These are phyloP conservation scores for Trichoderma arundinaceum DNA, from an alignment of 2,329 filamentous ascomycete genomes.

Conservation along the genomic window DNA sequence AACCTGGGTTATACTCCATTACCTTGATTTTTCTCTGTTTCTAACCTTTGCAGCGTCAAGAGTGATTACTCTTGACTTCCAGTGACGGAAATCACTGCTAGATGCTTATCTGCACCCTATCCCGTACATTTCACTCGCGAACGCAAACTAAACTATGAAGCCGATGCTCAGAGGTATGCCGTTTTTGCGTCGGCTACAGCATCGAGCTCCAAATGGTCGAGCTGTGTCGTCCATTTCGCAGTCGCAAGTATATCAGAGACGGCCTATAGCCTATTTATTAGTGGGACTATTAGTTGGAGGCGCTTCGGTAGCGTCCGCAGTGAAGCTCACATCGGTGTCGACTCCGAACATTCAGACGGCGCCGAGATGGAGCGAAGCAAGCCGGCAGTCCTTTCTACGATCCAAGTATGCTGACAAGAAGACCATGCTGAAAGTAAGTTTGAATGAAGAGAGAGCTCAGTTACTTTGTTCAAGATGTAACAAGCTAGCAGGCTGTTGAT, in stretches of 20 bases:
- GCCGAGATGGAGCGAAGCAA: conserved; percentile 32
- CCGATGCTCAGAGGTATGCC: not conserved
- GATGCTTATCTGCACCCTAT: not conserved
- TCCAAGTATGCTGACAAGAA: conserved; percentile 37
- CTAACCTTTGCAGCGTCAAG: too few relatives aligned
- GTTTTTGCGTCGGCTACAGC: not conserved
- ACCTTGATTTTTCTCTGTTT: too few relatives aligned
- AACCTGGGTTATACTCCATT: too few relatives aligned
- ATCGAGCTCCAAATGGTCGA: not conserved
- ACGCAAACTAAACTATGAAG: not conserved
- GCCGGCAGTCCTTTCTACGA: not conserved
- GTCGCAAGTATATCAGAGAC: not conserved
- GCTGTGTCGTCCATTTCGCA: conserved; percentile 15
- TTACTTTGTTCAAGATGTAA: not conserved
- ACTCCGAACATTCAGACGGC: not conserved
- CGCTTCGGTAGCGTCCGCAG: not conserved
- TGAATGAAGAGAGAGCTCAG: not conserved
- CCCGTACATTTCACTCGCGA: not conserved
- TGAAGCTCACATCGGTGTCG: not conserved
- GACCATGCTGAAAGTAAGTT: conserved; percentile 36
- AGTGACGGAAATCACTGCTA: too few relatives aligned
- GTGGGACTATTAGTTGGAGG: conserved; percentile 27
- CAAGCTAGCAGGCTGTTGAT: conserved; percentile 32
- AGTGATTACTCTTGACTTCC: too few relatives aligned
- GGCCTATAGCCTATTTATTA: not conserved